Conservation (phyloP, 495 filamentous ascomycete species). For the Talaromyces adpressus region DNA sequence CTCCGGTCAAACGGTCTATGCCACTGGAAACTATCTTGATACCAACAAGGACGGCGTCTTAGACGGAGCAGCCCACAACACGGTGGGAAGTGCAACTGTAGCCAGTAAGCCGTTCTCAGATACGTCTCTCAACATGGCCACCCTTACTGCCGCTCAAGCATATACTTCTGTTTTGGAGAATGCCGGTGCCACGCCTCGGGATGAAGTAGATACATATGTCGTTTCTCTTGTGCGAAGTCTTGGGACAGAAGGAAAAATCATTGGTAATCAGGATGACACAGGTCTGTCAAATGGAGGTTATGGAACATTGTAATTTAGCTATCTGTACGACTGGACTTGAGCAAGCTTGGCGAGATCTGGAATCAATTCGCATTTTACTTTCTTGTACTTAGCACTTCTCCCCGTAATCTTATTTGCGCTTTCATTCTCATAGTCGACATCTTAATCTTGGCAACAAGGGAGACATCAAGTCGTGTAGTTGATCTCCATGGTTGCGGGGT, state of each 20-base stretch:
- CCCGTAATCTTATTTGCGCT: not conserved
- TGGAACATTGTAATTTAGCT: not conserved
- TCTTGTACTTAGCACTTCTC: not conserved
- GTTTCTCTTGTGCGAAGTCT: not conserved
- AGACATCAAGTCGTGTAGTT: not conserved
- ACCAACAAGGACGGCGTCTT: not conserved
- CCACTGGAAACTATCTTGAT: not conserved
- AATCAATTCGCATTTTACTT: not conserved
- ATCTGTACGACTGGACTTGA: not conserved
- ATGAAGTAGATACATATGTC: not conserved
- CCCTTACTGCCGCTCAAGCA: not conserved
- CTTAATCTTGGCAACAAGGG: not conserved
- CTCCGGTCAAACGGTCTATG: not conserved
- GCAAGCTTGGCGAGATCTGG: not conserved
- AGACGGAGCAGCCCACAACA: not conserved
- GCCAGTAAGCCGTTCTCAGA: not conserved
- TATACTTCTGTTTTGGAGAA: not conserved
- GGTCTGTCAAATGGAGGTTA: not conserved
- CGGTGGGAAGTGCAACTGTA: not conserved
- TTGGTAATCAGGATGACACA: not conserved
- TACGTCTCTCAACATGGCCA: not conserved
- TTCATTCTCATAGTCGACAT: not conserved
- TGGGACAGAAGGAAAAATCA: not conserved
- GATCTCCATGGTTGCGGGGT: not conserved
- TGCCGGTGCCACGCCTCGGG: not conserved